Conservation (phyloP, 225 moss, liverwort and hornwort genomes). For the Straminergon stramineum region DNA sequence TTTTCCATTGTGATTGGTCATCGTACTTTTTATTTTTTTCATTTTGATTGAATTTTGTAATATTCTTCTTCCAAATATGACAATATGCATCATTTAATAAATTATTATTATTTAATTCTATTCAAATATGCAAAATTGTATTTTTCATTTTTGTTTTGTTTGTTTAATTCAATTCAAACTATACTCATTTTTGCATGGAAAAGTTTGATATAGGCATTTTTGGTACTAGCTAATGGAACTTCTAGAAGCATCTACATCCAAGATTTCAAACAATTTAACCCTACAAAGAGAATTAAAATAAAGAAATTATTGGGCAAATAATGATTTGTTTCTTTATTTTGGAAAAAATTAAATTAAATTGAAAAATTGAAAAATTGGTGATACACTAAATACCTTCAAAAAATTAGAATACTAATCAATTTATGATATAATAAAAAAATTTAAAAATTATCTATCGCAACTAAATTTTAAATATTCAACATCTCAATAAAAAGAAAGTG, state of each 20-base stretch:
- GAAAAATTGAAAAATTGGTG: accelerated
- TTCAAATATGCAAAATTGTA: neutral
- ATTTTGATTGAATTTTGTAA: neutral
- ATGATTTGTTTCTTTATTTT: accelerated
- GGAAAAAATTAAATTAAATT: neutral
- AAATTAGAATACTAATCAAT: neutral
- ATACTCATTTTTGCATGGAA: neutral
- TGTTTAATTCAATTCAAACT: neutral
- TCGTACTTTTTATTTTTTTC: neutral
- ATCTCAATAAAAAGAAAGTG: neutral
- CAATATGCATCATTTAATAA: too few species aligned
- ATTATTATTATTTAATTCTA: too few species aligned
- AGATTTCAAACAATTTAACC: neutral
- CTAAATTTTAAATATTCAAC: neutral
- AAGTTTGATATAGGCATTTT: neutral
- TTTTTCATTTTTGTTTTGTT: neutral
- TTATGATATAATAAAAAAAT: neutral
- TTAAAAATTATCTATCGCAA: neutral
- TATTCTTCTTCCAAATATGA: neutral
- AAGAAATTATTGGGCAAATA: too few species aligned
- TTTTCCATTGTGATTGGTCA: neutral
- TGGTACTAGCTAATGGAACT: neutral
- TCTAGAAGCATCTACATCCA: neutral
- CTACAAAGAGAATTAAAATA: accelerated
- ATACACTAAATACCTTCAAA: neutral